phyloP scores from a whole-genome alignment of 1,284 basidiomycete species.

The Xanthoconium separans region DNA sequence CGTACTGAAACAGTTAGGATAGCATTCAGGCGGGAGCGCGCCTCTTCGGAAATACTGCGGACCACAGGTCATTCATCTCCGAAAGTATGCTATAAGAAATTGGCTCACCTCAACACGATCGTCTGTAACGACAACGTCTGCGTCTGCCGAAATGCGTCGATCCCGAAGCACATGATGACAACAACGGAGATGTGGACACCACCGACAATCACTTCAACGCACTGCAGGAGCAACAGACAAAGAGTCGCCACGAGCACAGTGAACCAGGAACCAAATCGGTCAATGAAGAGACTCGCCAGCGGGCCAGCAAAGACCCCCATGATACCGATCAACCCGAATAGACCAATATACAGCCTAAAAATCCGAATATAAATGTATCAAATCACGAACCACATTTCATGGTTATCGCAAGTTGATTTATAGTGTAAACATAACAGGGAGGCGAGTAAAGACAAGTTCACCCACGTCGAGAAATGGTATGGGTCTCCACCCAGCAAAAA shows the following conservation, averaged over 20 bases:
- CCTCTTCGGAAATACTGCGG: slow-evolving; percentile 51
- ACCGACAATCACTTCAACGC: slow-evolving; percentile 57
- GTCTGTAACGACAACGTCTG: slow-evolving; percentile 41
- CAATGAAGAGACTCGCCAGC: slow-evolving; percentile 58
- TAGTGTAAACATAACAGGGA: not conserved
- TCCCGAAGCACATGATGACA: slow-evolving; percentile 41
- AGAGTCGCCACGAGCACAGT: slow-evolving; percentile 53
- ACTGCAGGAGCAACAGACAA: slow-evolving; percentile 42
- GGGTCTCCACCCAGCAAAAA: slow-evolving; percentile 66
- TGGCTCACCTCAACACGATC: slow-evolving; percentile 38
- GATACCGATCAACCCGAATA: slow-evolving; percentile 71
- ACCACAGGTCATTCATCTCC: not conserved
- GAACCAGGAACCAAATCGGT: slow-evolving; percentile 64
- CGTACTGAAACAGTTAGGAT: slow-evolving; percentile 57
- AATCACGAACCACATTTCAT: not conserved
- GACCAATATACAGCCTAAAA: slow-evolving; percentile 59
- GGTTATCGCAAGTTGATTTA: not conserved
- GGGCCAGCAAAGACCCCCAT: slow-evolving; percentile 63
- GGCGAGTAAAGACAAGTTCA: not conserved
- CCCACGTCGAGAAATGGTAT: slow-evolving; percentile 65
- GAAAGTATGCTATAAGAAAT: not conserved
- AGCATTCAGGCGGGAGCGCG: slow-evolving; percentile 63
- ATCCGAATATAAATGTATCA: not conserved
- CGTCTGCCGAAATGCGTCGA: slow-evolving; percentile 48
- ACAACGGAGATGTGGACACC: slow-evolving; percentile 60